Base-by-base conservation (phyloP, 805 yeast species). In the Ogataea paraovalis region DNA sequence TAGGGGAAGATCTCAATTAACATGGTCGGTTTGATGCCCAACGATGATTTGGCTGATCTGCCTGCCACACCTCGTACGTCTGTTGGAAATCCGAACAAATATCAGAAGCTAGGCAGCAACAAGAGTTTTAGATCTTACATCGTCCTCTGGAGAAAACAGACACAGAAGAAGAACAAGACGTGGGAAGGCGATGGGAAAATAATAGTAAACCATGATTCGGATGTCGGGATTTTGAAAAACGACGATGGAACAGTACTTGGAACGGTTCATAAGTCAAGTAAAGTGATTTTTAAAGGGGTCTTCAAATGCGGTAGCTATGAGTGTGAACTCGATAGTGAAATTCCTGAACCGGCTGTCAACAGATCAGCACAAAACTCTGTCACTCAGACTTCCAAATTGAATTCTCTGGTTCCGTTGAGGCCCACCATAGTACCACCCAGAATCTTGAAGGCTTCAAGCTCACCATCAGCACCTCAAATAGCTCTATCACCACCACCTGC, bases 111-210 rank as follows among this genome's bases (percentile, higher is more conserved):
- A 14, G 34, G 16, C n/a, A 7, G 12, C 34, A n/a, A n/a, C n/a
- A n/a, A n/a, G n/a, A 9, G 16, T 8, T 30, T 14, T 12, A 30
- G 12, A 14, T 30, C 16, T 14, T 69, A 58, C 53, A 52, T 59
- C 21, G 79, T 81, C 5, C 75, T 87, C 54, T 86, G 84, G 76
- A 70, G 99, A 30, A 89, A 88, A 62, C 73, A 74, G 38, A 72
- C 92, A 0, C 73, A 69, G 28, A 88, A 86, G 66, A 89, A 92
- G 71, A 82, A 90, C 64, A 91, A 91, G 62, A 82, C 89, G 0
- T 94, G 99, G 99, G 95, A 88, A 46, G 96, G 96, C 2, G 98
- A 94, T 67, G 98, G 96, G 0, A 65, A 68, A 30, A 68, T 85
- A 14, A 56, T 66, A 0, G 60, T 74, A 2, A 59, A 65, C n/a